Evolutionary conservation across 129 eudicot genomes (phyloP), one percentile per base, ranked within the genome.

Genomic region (Flaveria linearis): DNA sequence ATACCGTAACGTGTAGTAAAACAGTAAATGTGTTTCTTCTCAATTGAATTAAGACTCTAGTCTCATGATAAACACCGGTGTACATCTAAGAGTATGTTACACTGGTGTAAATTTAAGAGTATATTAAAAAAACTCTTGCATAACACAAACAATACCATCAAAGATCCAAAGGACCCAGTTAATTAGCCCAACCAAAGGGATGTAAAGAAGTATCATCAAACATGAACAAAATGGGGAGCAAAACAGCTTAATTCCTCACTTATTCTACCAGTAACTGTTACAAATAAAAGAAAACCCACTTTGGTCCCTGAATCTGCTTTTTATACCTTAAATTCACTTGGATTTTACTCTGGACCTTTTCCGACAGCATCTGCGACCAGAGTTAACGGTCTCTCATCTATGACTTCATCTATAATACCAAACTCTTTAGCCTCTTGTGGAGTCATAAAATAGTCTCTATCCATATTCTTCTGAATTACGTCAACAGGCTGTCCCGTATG

Each of bases 331-430:
- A 20, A 56, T 17, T 64, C 64, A 49, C 50, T 78, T 8, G n/a
- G 14, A 52, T 18, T 49, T 82, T 53, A 89, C 71, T 75, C 80
- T 63, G 90, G 58, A 81, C 81, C 76, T 79, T 91, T 91, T 51
- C 75, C 88, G 16, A 92, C 90, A 79, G 96, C 90, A 81, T 89
- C 96, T 50, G 96, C 78, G 43, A 92, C 97, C 75, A 92, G 82
- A 80, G 93, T 66, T 63, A 87, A 71, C 7, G 97, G 97, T 64
- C 97, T 86, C 75, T 89, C 83, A 80, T 92, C 87, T 5, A 92
- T 89, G 11, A 92, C 97, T 81, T 92, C 97, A 60, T 92, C 97
- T 51, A 92, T 92, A 20, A 92, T 84, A 18, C 97, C 97, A 83
- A 89, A 92, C 78, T 92, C 97, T 71, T 89, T 89, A 25, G 97